A percentile compares a stretch with the other conserved stretches of the same genome.
Evolutionary conservation across 345 rosid genomes (phyloP).

Genomic region (Eucalyptus polyanthemos): DNA sequence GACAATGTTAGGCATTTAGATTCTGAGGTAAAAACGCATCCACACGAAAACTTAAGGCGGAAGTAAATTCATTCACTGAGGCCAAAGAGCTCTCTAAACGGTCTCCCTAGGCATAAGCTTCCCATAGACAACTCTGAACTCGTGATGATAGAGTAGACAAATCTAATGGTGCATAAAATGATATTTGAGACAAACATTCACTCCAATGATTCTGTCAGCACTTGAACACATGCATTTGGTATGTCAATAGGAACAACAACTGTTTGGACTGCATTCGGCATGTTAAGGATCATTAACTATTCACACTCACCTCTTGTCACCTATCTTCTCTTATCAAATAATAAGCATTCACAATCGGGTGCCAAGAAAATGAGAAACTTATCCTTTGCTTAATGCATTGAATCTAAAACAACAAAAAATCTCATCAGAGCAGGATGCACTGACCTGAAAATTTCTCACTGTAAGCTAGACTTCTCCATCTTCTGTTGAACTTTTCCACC

Average conservation of each 20-base stretch:
- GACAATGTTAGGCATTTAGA: not conserved
- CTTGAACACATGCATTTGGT: not conserved
- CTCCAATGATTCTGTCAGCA: not conserved
- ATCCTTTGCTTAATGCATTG: not conserved
- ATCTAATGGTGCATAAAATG: not conserved
- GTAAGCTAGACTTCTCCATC: constrained; percentile 42
- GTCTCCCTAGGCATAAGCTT: not conserved
- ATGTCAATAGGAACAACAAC: not conserved
- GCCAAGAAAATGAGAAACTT: not conserved
- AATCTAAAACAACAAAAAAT: not conserved
- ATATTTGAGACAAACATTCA: not conserved
- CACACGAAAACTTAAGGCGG: not conserved
- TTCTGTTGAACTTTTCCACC: not conserved
- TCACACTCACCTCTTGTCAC: not conserved
- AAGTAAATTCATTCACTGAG: not conserved
- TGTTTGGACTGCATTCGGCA: not conserved
- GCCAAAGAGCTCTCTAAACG: not conserved
- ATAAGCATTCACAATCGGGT: not conserved
- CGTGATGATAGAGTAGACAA: not conserved
- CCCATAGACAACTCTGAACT: not conserved
- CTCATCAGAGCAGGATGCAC: not conserved
- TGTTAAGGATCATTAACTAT: not conserved
- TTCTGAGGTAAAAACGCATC: not conserved
- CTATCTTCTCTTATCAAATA: not conserved
- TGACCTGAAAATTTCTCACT: constrained; percentile 3